Evolutionary conservation across 805 yeast species (phyloP).

Genomic region (Zygosaccharomyces gambellarensis): DNA sequence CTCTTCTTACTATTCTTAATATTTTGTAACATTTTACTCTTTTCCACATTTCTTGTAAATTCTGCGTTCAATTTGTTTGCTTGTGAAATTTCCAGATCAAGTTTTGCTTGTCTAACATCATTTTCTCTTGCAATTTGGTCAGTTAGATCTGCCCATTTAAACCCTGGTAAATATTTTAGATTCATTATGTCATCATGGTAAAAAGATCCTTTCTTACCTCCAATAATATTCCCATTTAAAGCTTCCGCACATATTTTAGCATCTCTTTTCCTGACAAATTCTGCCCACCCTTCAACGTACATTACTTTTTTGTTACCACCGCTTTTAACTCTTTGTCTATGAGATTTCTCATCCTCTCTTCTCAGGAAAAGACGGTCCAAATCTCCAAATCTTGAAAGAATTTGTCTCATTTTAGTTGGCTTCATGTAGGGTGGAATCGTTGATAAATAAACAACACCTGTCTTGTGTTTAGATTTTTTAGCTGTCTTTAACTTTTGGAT

Average conservation of each 20-base stretch:
- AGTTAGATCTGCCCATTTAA: constrained; percentile 93
- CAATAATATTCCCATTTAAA: constrained; percentile 80
- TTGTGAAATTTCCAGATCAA: constrained; percentile 83
- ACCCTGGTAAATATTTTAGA: constrained; percentile 81
- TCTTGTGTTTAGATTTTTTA: constrained; percentile 52
- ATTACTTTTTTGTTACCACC: constrained; percentile 90
- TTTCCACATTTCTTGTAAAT: constrained; percentile 78
- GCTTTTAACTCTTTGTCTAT: constrained; percentile 64
- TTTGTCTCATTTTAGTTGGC: constrained; percentile 81
- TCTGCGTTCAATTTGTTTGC: constrained; percentile 82
- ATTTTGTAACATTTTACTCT: constrained; percentile 70
- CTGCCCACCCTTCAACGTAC: constrained; percentile 97
- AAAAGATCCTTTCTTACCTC: constrained; percentile 86
- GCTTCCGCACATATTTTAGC: constrained; percentile 87
- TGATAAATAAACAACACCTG: constrained; percentile 92
- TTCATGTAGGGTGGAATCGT: constrained; percentile 96
- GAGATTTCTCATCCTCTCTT: constrained; percentile 68
- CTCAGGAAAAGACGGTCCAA: constrained; percentile 82
- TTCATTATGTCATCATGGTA: constrained; percentile 93
- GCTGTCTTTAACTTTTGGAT: constrained; percentile 36
- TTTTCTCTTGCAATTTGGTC: constrained; percentile 89
- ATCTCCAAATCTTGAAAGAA: constrained; percentile 75
- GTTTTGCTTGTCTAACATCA: constrained; percentile 80
- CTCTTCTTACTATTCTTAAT: constrained; percentile 41
- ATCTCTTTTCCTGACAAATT: constrained; percentile 72